Percentiles rank a stretch among this genome's conserved stretches.
These are phyloP conservation scores for Oleoguttula mirabilis DNA, from an alignment of 495 filamentous ascomycete genomes.

Conservation along the genomic window DNA sequence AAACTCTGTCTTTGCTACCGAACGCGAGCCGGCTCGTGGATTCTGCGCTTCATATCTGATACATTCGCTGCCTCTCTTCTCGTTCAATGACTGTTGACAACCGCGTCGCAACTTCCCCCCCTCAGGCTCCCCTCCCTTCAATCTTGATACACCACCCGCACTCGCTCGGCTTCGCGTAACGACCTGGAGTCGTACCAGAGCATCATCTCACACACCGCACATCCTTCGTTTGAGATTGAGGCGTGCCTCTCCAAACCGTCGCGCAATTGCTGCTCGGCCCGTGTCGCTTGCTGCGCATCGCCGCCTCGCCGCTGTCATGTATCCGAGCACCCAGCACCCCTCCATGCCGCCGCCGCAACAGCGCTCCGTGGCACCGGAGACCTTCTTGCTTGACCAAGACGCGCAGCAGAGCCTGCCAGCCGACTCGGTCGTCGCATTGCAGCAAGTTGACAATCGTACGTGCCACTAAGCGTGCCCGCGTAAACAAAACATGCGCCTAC, in stretches of 20 bases:
- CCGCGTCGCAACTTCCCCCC: too few species aligned
- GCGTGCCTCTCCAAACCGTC: constrained; percentile 15
- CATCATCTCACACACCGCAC: too few species aligned
- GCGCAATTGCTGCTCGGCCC: constrained; percentile 19
- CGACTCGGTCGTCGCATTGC: constrained; percentile 91
- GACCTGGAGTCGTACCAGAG: background rate
- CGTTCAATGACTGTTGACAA: too few species aligned
- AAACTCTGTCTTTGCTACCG: too few species aligned
- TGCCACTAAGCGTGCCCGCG: constrained; percentile 18
- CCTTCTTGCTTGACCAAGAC: constrained; percentile 93
- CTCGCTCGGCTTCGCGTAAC: too few species aligned
- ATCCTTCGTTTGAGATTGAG: constrained; percentile 18
- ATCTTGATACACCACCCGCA: too few species aligned
- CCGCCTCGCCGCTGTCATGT: constrained; percentile 21
- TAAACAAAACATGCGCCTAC: constrained; percentile 2
- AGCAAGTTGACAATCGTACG: constrained; percentile 97
- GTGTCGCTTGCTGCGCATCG: constrained; percentile 18
- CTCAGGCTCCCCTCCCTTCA: too few species aligned
- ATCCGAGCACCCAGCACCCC: constrained; percentile 22
- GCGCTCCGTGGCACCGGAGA: constrained; percentile 62
- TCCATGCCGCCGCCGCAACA: constrained; percentile 57
- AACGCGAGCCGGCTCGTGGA: too few species aligned
- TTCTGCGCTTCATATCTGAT: too few species aligned
- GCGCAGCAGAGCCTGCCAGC: constrained; percentile 92
- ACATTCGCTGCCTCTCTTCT: too few species aligned